Evolutionary conservation across 2,329 filamentous ascomycete species (phyloP).

Genomic region (Fusarium robinianum): DNA sequence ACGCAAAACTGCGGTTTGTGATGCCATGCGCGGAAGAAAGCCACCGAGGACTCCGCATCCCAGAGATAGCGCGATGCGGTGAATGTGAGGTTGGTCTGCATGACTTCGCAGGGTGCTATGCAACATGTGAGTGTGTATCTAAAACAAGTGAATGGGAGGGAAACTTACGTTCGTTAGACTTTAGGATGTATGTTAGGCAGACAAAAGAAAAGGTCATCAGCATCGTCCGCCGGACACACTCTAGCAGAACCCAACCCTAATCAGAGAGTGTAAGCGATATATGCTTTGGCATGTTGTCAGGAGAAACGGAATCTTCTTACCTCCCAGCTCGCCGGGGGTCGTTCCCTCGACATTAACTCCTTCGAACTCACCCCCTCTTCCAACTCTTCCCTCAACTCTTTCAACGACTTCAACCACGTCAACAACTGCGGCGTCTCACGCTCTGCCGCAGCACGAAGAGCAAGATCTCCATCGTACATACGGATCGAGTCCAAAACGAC

Average conservation of each 20-base stretch:
- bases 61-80: constrained; percentile 51
- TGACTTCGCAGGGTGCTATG: constrained; percentile 24
- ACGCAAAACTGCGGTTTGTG: constrained; percentile 47
- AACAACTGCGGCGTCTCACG: constrained; percentile 44
- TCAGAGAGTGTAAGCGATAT: neutral
- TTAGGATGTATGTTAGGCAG: constrained; percentile 43
- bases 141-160: neutral
- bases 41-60: constrained; percentile 47
- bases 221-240: constrained; percentile 47
- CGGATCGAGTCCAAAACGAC: constrained; percentile 48
- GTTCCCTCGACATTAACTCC: constrained; percentile 33
- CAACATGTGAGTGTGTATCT: constrained; percentile 7
- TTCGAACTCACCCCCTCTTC: constrained; percentile 34
- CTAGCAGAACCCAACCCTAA: constrained; percentile 49
- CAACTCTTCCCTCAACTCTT: constrained; percentile 41
- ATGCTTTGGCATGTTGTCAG: too few relatives aligned
- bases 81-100: constrained; percentile 31
- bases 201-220: constrained; percentile 41
- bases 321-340: constrained; percentile 50
- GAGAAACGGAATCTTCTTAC: too few relatives aligned
- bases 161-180: constrained; percentile 39
- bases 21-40: constrained; percentile 52
- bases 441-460: constrained; percentile 47
- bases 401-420: constrained; percentile 45
- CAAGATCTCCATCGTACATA: constrained; percentile 50